Percentiles rank a stretch among this genome's conserved stretches.
Conservation (phyloP, 1,284 basidiomycete genomes). For the Filobasidium uniguttulatum region DNA sequence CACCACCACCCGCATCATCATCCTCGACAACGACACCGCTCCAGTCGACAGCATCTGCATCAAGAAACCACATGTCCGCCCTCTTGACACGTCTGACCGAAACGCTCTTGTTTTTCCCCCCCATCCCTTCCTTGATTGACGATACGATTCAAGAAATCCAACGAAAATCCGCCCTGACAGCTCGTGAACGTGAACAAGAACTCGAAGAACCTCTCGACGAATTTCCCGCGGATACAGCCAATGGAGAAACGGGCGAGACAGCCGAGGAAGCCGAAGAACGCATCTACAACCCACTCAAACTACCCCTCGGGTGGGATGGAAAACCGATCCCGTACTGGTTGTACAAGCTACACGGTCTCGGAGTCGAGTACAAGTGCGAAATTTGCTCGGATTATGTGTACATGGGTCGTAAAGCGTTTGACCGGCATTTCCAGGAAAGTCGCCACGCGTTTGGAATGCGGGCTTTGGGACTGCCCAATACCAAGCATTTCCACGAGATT, state of each 20-base stretch:
- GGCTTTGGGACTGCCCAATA: slow-evolving; percentile 90
- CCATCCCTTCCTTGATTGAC: slow-evolving; percentile 51
- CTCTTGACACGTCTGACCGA: slow-evolving; percentile 58
- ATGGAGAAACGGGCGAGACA: slow-evolving; percentile 38
- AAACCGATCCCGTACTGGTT: slow-evolving; percentile 98
- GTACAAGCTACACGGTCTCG: slow-evolving; percentile 93
- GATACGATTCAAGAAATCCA: slow-evolving; percentile 95
- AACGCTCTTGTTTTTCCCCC: slow-evolving; percentile 48
- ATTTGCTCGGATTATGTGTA: slow-evolving; percentile 93
- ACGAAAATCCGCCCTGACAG: slow-evolving; percentile 86
- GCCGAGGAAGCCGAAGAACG: slow-evolving; percentile 60
- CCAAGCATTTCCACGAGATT: slow-evolving; percentile 97
- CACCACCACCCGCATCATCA: slow-evolving; percentile 10
- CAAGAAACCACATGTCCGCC: slow-evolving; percentile 56
- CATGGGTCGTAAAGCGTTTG: slow-evolving; percentile 53
- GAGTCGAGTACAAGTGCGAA: slow-evolving; percentile 94
- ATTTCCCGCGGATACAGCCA: slow-evolving; percentile 43
- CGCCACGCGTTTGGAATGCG: slow-evolving; percentile 97
- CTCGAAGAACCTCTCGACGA: slow-evolving; percentile 63
- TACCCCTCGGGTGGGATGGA: slow-evolving; percentile 95
- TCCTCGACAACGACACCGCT: slow-evolving; percentile 9
- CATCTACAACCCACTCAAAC: slow-evolving; percentile 94
- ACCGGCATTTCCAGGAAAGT: slow-evolving; percentile 54
- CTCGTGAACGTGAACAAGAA: slow-evolving; percentile 90
- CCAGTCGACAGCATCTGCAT: slow-evolving; percentile 21